Evolutionary conservation across 768 basidiomycete species (phyloP), one percentile per base, ranked within the genome.

Genomic region (Asterophora lycoperdoides): DNA sequence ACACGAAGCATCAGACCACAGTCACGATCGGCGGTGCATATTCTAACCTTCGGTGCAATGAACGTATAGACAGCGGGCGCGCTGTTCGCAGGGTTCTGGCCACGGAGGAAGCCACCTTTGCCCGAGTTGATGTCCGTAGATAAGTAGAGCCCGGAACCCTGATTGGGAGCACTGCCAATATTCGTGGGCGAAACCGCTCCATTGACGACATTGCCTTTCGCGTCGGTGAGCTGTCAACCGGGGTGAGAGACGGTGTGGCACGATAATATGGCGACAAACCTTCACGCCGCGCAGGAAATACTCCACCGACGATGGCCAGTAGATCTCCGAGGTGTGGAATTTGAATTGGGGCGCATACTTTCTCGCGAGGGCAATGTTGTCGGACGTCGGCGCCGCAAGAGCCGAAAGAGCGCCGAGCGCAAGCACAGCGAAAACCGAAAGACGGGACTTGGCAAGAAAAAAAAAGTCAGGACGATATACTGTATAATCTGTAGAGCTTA

Each of bases 321-420:
- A 55, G 18, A 58, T 7, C 19, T 58, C 54, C 3, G 48, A 55
- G 15, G 39, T 20, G 34, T 55, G 54, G 38, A 55, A 55, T 45
- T 49, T 46, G 51, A 51, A 53, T 40, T 58, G 51, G 4, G 56
- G 56, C 3, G 54, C 56, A 35, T 58, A 58, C 44, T 51, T 55
- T 30, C 33, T 50, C 7, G 56, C 51, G 15, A 57, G 48, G 19
- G 54, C 48, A 33, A 55, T 55, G n/a, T 55, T 35, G 11, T 43
- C 46, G 0, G 51, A 51, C 7, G 54, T 55, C 6, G 56, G 56
- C 2, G 49, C 54, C 17, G 51, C 48, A 35, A 44, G 33, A 32
- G 54, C 46, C 19, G 28, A 4, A 8, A 51, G 34, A 32, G 43
- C 29, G 8, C 44, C 41, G 32, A 57, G 35, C 29, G 39, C 38